Conservation (phyloP, 2,329 filamentous ascomycete genomes). For the Chalara sp. region DNA sequence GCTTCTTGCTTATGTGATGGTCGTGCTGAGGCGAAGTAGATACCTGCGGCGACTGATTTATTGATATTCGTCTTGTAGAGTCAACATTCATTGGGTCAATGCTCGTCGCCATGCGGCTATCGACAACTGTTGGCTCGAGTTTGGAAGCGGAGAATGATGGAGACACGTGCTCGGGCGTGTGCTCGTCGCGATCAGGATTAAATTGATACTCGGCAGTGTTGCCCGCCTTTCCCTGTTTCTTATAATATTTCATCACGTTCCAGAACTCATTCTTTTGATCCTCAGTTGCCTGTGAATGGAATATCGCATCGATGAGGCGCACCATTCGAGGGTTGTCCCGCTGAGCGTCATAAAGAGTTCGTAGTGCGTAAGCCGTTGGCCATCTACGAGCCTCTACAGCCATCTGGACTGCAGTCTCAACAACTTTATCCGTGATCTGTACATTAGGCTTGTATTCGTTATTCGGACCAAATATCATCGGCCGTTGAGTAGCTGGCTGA, state of each 20-base stretch:
- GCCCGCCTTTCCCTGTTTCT: slow-evolving; percentile 49
- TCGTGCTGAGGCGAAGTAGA: slow-evolving; percentile 12
- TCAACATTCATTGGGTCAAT: neutral
- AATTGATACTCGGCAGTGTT: slow-evolving; percentile 46
- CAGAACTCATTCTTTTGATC: slow-evolving; percentile 46
- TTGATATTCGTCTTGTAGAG: neutral
- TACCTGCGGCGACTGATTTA: slow-evolving; percentile 2
- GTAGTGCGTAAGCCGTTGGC: slow-evolving; percentile 55
- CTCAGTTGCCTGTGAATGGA: slow-evolving; percentile 47
- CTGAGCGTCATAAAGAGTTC: slow-evolving; percentile 53
- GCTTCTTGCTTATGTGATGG: slow-evolving; percentile 21
- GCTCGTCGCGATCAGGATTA: slow-evolving; percentile 27
- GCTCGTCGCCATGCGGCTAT: neutral
- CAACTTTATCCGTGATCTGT: slow-evolving; percentile 39
- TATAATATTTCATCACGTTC: slow-evolving; percentile 44
- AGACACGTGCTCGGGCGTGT: slow-evolving; percentile 6
- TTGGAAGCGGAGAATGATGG: slow-evolving; percentile 5
- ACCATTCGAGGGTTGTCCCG: slow-evolving; percentile 44
- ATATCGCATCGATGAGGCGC: slow-evolving; percentile 51
- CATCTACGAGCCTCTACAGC: slow-evolving; percentile 50
- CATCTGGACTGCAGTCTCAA: slow-evolving; percentile 52
- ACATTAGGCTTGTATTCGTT: slow-evolving; percentile 14
- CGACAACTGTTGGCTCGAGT: neutral
- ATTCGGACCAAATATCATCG: neutral
- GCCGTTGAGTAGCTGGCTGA: neutral